Percentiles rank a stretch among this genome's conserved stretches.
Conservation (phyloP, 2,329 filamentous ascomycete genomes). For the Hypocrella siamensis region DNA sequence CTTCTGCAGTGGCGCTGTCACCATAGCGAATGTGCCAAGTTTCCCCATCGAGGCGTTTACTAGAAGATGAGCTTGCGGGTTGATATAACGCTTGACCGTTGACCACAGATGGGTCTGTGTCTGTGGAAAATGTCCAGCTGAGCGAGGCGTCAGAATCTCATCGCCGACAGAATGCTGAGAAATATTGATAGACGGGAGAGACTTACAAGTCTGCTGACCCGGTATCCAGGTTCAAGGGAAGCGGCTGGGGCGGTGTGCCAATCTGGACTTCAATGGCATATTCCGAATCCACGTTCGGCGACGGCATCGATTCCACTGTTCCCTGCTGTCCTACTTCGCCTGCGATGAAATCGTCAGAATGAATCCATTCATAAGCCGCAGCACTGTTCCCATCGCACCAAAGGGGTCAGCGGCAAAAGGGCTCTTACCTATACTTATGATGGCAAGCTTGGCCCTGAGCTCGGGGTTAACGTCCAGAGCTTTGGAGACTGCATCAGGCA, state of each 20-base stretch:
- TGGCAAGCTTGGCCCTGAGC: too few relatives aligned
- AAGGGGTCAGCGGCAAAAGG: too few relatives aligned
- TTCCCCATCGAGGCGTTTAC: conserved; percentile 21
- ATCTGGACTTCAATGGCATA: conserved; percentile 48
- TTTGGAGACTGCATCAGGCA: too few relatives aligned
- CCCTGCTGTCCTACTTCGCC: conserved; percentile 9
- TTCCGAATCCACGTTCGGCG: conserved; percentile 30
- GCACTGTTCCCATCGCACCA: too few relatives aligned
- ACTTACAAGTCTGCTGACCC: conserved; percentile 31
- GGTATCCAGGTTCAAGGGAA: conserved; percentile 59
- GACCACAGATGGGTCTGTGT: conserved; percentile 30
- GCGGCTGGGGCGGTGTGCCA: conserved; percentile 37
- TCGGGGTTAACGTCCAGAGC: too few relatives aligned
- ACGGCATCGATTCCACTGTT: conserved; percentile 10
- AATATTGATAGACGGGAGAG: neutral
- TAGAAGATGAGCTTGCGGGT: conserved; percentile 25
- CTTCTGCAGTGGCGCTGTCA: conserved; percentile 46
- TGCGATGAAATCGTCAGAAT: too few relatives aligned
- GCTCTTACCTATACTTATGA: too few relatives aligned
- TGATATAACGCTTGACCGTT: conserved; percentile 42
- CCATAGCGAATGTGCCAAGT: conserved; percentile 49
- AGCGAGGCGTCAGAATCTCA: neutral
- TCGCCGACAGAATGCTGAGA: neutral
- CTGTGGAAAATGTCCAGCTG: conserved; percentile 53
- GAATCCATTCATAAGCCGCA: neutral